Evolutionary conservation across 2,329 filamentous ascomycete species (phyloP).

Genomic region (Penicillium olsonii): DNA sequence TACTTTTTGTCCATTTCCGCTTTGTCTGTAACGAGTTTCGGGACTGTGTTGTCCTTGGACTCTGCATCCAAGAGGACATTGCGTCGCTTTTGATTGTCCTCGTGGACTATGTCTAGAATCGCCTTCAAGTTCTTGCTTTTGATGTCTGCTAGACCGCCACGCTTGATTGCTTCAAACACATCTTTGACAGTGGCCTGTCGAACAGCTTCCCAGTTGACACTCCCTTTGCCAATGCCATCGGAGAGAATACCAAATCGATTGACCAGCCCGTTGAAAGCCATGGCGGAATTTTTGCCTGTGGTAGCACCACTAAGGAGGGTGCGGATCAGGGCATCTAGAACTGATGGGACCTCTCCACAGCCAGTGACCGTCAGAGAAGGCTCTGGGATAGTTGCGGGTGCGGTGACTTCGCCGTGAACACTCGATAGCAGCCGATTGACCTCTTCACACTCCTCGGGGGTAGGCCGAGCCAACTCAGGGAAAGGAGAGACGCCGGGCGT

Average conservation of each 20-base stretch:
- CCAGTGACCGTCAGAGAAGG: constrained; percentile 73
- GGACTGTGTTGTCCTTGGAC: constrained; percentile 38
- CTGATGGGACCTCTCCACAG: constrained; percentile 66
- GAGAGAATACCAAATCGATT: constrained; percentile 63
- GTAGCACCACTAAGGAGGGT: constrained; percentile 65
- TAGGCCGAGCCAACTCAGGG: constrained; percentile 66
- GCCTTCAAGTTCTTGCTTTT: constrained; percentile 74
- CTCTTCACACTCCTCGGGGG: constrained; percentile 66
- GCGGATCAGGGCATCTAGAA: constrained; percentile 64
- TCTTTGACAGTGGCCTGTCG: constrained; percentile 59
- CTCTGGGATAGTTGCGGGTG: constrained; percentile 67
- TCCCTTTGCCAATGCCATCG: constrained; percentile 67
- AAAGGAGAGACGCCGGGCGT: constrained; percentile 64
- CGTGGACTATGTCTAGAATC: constrained; percentile 71
- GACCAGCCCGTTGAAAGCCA: constrained; percentile 67
- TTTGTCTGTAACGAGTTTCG: constrained; percentile 34
- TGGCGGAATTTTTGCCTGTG: constrained; percentile 61
- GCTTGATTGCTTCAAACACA: constrained; percentile 68
- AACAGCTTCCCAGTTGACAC: constrained; percentile 74
- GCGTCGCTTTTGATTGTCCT: constrained; percentile 64
- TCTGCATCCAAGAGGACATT: constrained; percentile 50
- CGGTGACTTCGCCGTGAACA: constrained; percentile 64
- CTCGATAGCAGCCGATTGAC: constrained; percentile 66
- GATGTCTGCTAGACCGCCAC: constrained; percentile 68
- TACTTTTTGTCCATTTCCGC: constrained; percentile 54